Conservation (phyloP, 805 yeast genomes). For the Cyberlindnera suaveolens region DNA sequence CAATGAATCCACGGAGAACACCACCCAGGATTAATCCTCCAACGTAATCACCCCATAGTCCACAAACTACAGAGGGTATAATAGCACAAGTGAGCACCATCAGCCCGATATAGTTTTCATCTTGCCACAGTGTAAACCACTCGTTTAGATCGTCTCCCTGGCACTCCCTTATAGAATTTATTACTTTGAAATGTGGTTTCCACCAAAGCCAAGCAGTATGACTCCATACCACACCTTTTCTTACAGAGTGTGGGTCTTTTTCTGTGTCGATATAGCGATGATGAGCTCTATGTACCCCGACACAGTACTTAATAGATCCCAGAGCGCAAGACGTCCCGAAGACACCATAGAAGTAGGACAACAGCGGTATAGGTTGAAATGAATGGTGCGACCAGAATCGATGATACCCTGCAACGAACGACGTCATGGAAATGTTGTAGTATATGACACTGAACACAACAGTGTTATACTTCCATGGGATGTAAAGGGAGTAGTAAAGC, state of each 20-base stretch:
- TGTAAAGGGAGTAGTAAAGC: constrained; percentile 32
- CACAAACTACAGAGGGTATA: constrained; percentile 62
- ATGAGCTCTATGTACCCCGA: constrained; percentile 80
- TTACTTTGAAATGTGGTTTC: constrained; percentile 53
- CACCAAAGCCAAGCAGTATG: constrained; percentile 87
- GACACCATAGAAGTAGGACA: constrained; percentile 47
- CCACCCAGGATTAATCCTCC: constrained; percentile 85
- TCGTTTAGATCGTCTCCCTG: constrained; percentile 55
- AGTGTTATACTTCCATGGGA: constrained; percentile 46
- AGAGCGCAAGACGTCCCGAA: constrained; percentile 70
- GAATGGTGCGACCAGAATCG: constrained; percentile 66
- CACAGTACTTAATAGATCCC: constrained; percentile 77
- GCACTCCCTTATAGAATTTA: constrained; percentile 27
- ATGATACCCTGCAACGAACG: constrained; percentile 81
- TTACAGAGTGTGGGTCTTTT: constrained; percentile 79
- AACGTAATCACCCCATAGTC: constrained; percentile 64
- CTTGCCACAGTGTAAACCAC: constrained; percentile 35
- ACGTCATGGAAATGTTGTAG: constrained; percentile 57
- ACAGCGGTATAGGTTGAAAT: constrained; percentile 37
- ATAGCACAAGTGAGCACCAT: constrained; percentile 46
- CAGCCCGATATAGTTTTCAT: constrained; percentile 37
- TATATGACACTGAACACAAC: constrained; percentile 44
- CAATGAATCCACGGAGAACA: constrained; percentile 56
- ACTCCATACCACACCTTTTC: constrained; percentile 74
- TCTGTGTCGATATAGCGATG: constrained; percentile 87